Conservation (phyloP, 2,329 filamentous ascomycete species). For the Colletotrichum phormii region DNA sequence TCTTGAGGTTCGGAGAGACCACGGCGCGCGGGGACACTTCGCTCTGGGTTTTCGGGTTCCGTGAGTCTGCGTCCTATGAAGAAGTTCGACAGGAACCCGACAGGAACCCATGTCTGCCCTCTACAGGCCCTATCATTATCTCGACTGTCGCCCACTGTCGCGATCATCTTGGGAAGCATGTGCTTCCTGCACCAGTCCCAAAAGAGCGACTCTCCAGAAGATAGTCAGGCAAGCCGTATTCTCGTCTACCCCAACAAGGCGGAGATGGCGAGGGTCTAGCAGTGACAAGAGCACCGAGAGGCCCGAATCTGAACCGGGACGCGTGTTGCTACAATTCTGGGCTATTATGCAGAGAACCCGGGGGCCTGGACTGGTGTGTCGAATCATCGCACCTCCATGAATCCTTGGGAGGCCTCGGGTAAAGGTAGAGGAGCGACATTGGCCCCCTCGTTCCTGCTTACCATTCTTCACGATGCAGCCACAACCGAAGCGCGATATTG, state of each 20-base stretch:
- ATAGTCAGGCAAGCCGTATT: neutral
- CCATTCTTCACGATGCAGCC: neutral
- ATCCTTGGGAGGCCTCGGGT: conserved; percentile 14
- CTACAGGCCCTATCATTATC: conserved; percentile 7
- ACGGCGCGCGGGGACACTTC: conserved; percentile 12
- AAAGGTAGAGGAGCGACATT: neutral
- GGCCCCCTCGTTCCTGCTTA: neutral
- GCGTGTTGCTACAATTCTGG: conserved; percentile 21
- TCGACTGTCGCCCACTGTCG: neutral
- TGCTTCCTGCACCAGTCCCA: conserved; percentile 20
- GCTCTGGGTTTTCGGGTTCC: neutral
- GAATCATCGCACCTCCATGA: neutral
- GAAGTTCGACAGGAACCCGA: conserved; percentile 9
- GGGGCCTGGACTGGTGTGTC: neutral
- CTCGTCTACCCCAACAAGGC: conserved; percentile 7
- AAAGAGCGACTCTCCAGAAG: neutral
- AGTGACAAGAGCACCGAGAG: conserved; percentile 4
- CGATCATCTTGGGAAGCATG: conserved; percentile 6
- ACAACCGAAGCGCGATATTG: neutral
- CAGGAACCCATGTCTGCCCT: neutral
- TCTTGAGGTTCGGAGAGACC: conserved; percentile 1
- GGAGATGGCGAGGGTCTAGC: conserved; percentile 4
- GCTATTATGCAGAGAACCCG: conserved; percentile 6
- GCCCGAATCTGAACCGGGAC: conserved; percentile 14
- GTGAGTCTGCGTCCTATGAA: neutral